Evolutionary conservation across 805 yeast genomes (phyloP).

Genomic region (Deakozyma indianensis): DNA sequence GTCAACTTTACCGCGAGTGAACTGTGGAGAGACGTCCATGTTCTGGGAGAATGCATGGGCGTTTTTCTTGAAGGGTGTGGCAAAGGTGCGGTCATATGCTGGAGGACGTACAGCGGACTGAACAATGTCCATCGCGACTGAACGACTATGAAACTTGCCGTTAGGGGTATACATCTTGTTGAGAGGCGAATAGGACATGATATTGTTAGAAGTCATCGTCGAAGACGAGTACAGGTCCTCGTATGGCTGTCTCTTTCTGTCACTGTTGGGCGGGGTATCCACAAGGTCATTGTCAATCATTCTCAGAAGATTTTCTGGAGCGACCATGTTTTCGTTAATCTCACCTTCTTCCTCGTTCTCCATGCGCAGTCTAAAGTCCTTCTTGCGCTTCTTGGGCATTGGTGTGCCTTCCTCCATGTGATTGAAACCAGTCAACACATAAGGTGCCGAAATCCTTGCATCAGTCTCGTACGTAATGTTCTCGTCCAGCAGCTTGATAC

Average conservation of each 20-base stretch:
- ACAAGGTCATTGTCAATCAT: conserved; percentile 24
- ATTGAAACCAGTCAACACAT: neutral
- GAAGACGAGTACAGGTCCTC: conserved; percentile 1
- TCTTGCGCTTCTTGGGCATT: neutral
- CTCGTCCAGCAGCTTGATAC: neutral
- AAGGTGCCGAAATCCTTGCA: neutral
- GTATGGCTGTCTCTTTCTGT: neutral
- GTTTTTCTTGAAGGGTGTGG: neutral
- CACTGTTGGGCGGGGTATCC: conserved; percentile 16
- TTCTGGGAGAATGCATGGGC: neutral
- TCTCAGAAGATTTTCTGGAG: conserved; percentile 20
- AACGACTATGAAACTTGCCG: neutral
- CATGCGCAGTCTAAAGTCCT: conserved; percentile 1
- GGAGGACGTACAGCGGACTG: neutral
- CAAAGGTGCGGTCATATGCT: neutral
- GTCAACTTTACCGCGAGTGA: neutral
- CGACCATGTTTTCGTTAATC: conserved; percentile 13
- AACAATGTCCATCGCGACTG: neutral
- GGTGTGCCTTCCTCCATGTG: neutral
- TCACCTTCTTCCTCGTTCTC: neutral
- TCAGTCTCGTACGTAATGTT: neutral
- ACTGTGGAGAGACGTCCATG: neutral
- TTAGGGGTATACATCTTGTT: conserved; percentile 1
- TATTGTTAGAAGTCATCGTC: neutral
- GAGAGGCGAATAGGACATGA: neutral